Conservation (phyloP, 768 basidiomycete genomes). For the Boletus edulis region DNA sequence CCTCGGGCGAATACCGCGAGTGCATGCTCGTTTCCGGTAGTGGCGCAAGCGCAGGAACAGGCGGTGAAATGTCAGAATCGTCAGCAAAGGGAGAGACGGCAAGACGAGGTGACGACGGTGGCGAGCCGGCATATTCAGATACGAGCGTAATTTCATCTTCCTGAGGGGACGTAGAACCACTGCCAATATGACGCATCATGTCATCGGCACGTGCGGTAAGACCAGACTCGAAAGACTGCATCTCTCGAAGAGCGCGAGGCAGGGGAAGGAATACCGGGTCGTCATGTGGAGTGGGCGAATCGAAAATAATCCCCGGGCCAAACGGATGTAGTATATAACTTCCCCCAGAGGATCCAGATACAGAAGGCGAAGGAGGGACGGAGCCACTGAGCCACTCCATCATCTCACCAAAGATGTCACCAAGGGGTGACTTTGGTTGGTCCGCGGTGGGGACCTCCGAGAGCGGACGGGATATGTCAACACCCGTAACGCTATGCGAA, state of each 20-base stretch:
- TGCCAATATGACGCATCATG: slow-evolving; percentile 20
- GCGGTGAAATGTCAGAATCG: slow-evolving; percentile 26
- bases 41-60: slow-evolving; percentile 30
- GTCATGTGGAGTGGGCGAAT: slow-evolving; percentile 50
- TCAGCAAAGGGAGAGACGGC: slow-evolving; percentile 28
- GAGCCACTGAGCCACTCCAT: slow-evolving; percentile 55
- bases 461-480: slow-evolving; percentile 51
- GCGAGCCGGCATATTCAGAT: slow-evolving; percentile 2
- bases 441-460: slow-evolving; percentile 22
- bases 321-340: slow-evolving; percentile 53
- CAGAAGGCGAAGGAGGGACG: slow-evolving; percentile 36
- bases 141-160: neutral
- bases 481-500: slow-evolving; percentile 76
- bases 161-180: slow-evolving; percentile 7
- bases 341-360: slow-evolving; percentile 18
- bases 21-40: slow-evolving; percentile 51
- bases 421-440: slow-evolving; percentile 25
- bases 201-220: slow-evolving; percentile 65
- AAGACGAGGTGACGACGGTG: slow-evolving; percentile 20
- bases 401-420: slow-evolving; percentile 62
- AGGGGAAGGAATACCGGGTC: slow-evolving; percentile 41
- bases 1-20: slow-evolving; percentile 67
- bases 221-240: slow-evolving; percentile 86
- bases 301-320: slow-evolving; percentile 60
- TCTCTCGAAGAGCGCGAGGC: slow-evolving; percentile 66